phyloP scores from a whole-genome alignment of 257 asterid species.

The Nicotiana paniculata region DNA sequence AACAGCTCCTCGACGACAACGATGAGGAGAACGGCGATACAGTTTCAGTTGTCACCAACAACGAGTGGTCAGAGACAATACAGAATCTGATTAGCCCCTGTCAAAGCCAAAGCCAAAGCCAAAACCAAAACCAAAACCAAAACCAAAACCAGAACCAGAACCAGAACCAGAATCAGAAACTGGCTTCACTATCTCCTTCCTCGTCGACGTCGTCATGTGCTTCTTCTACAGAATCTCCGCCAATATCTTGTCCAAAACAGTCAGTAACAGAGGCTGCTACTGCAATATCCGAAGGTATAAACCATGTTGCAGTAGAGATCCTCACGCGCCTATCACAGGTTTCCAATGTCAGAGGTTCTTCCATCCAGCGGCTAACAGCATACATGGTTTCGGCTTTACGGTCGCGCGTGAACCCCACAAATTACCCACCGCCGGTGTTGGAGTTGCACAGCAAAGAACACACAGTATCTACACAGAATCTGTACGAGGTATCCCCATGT shows the following conservation, averaged over 20 bases:
- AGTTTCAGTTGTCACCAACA: conserved; percentile 48
- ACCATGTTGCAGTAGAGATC: conserved; percentile 46
- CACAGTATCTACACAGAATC: conserved; percentile 29
- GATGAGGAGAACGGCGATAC: conserved; percentile 37
- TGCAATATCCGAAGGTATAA: conserved; percentile 50
- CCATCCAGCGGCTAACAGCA: conserved; percentile 53
- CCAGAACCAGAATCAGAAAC: conserved; percentile 16
- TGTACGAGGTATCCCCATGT: conserved; percentile 65
- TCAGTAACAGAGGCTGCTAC: conserved; percentile 46
- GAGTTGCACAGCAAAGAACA: conserved; percentile 44
- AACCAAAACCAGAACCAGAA: conserved; percentile 2
- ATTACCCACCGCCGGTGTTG: conserved; percentile 29
- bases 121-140: neutral
- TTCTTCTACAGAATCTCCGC: conserved; percentile 59
- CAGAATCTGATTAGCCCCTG: conserved; percentile 41
- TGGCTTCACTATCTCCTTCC: conserved; percentile 56
- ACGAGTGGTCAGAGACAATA: conserved; percentile 76
- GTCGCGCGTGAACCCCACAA: conserved; percentile 47
- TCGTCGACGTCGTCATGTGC: conserved; percentile 72
- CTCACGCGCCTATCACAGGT: conserved; percentile 77
- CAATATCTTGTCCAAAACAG: conserved; percentile 47
- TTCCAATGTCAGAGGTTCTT: conserved; percentile 45
- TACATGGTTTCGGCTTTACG: conserved; percentile 34
- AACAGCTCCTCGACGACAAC: conserved; percentile 61
- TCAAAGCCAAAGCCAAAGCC: neutral